Percentiles rank a stretch among this genome's conserved stretches.
Evolutionary conservation across 1,139 yeast genomes (phyloP).

Genomic region (Hyphopichia khmerensis): DNA sequence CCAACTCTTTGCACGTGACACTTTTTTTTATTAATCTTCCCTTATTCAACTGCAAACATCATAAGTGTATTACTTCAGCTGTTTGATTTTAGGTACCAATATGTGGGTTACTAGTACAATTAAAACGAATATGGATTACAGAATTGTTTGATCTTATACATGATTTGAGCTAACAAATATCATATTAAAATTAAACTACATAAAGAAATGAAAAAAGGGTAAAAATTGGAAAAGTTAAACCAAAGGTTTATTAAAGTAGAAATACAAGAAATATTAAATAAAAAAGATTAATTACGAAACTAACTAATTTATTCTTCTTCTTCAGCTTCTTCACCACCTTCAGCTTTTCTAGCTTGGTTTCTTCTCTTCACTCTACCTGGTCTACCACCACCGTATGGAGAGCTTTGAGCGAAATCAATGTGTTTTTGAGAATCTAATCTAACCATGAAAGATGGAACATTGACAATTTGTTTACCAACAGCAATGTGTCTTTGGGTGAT

Average conservation of each 20-base stretch:
- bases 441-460: conserved; percentile 98
- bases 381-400: conserved; percentile 99
- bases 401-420: conserved; percentile 98
- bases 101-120: too few species aligned
- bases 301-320: conserved; percentile 54
- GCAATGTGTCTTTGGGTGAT: conserved; percentile 99
- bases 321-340: conserved; percentile 61
- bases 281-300: background rate
- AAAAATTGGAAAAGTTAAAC: conserved; percentile 7
- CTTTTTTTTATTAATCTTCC: too few species aligned
- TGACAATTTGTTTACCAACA: conserved; percentile 99
- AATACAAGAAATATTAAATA: conserved; percentile 1
- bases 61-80: too few species aligned
- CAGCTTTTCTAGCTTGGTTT: conserved; percentile 71
- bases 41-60: too few species aligned
- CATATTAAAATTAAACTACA: conserved; percentile 8
- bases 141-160: too few species aligned
- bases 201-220: conserved; percentile 3
- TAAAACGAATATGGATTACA: too few species aligned
- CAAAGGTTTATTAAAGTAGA: conserved; percentile 4
- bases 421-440: conserved; percentile 99
- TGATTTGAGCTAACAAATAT: background rate
- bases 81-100: too few species aligned
- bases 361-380: conserved; percentile 99
- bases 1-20: too few species aligned